A percentile compares a stretch with the other conserved stretches of the same genome.
Evolutionary conservation across 345 rosid species (phyloP).

Genomic region (Mangifera indica): DNA sequence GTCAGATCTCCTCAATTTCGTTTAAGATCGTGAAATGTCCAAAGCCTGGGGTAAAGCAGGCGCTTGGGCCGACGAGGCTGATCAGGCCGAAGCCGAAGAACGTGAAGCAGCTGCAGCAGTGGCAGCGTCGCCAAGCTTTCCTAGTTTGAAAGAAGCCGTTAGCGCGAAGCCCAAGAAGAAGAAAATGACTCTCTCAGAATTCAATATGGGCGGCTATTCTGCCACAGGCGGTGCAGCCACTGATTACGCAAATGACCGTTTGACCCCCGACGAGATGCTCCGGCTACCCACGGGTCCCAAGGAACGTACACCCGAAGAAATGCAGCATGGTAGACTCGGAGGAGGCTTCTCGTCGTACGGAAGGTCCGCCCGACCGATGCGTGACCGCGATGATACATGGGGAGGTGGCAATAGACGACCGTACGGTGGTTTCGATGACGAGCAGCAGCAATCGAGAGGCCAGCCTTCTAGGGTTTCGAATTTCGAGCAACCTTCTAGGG

Average conservation of each 20-base stretch:
- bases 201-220: constrained; percentile 32
- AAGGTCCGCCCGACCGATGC: constrained; percentile 41
- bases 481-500: constrained; percentile 79
- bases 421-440: constrained; percentile 79
- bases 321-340: constrained; percentile 74
- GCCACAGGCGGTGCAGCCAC: constrained; percentile 21
- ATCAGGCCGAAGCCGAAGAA: constrained; percentile 69
- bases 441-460: constrained; percentile 47
- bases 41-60: constrained; percentile 79
- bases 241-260: constrained; percentile 30
- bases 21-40: constrained; percentile 50
- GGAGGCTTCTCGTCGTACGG: constrained; percentile 79
- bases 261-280: constrained; percentile 77
- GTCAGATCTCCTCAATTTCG: constrained; percentile 14
- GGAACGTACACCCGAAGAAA: constrained; percentile 84
- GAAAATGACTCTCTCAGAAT: constrained; percentile 73
- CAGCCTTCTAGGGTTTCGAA: constrained; percentile 74
- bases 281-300: constrained; percentile 93
- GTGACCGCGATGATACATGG: constrained; percentile 64
- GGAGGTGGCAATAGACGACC: constrained; percentile 59
- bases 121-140: constrained; percentile 59
- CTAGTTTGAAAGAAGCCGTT: constrained; percentile 72
- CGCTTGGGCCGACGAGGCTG: constrained; percentile 96
- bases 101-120: constrained; percentile 37
- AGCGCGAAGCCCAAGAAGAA: constrained; percentile 75